A percentile compares a stretch with the other conserved stretches of the same genome.
phyloP scores from a whole-genome alignment of 2,329 filamentous ascomycete species.

The Diaporthe eres region DNA sequence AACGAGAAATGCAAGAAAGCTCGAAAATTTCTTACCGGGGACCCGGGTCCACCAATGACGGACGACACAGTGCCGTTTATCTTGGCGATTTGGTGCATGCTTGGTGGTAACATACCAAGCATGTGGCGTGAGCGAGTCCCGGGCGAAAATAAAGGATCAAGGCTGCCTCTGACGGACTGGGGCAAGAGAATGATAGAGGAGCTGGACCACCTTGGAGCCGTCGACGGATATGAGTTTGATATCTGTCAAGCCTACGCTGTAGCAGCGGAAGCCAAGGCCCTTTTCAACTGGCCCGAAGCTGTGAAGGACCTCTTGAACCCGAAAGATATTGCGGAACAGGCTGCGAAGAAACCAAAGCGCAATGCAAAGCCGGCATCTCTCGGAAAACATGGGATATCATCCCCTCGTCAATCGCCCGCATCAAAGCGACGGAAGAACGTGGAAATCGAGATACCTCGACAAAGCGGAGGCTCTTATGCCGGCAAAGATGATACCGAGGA shows the following conservation, averaged over 20 bases:
- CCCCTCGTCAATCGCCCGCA: not conserved
- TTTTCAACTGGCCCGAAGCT: not conserved
- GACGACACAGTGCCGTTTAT: not conserved
- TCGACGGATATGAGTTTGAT: not conserved
- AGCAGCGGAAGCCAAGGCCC: fast-evolving
- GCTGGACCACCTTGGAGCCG: not conserved
- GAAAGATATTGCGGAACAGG: not conserved
- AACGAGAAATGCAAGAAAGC: not conserved
- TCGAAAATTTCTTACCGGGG: not conserved
- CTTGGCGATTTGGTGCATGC: not conserved
- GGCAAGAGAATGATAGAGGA: not conserved
- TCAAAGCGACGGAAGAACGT: not conserved
- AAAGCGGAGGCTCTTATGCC: not conserved
- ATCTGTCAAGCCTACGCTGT: not conserved
- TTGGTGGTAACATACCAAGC: not conserved
- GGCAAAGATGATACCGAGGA: not conserved
- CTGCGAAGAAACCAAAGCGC: not conserved
- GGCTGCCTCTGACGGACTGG: not conserved
- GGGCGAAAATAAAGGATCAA: not conserved
- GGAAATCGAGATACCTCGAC: not conserved
- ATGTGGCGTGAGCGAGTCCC: not conserved
- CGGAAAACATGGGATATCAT: not conserved
- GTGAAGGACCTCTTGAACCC: not conserved
- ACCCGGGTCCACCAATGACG: not conserved
- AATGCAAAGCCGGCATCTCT: not conserved